Evolutionary conservation across 176 grass and related monocot species (phyloP).

Genomic region (Lolium rigidum): DNA sequence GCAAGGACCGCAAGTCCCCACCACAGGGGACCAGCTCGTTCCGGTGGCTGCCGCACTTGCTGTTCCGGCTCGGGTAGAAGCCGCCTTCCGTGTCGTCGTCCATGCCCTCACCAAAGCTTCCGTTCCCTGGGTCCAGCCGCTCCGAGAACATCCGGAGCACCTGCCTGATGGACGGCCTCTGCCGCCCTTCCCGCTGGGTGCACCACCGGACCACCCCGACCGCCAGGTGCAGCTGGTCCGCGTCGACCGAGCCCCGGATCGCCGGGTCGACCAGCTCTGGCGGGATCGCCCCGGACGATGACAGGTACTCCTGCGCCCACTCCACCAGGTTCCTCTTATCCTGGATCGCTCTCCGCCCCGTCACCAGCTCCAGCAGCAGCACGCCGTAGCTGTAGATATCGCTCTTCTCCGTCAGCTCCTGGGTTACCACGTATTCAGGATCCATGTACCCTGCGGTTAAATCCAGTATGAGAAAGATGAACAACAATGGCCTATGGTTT

Average conservation of each 20-base stretch:
- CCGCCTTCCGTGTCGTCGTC: slow-evolving; percentile 48
- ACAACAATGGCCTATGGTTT: neutral
- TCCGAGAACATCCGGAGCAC: slow-evolving; percentile 85
- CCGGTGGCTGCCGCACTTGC: slow-evolving; percentile 41
- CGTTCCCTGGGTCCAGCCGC: slow-evolving; percentile 68
- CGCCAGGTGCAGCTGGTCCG: slow-evolving; percentile 81
- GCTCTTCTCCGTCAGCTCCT: slow-evolving; percentile 97
- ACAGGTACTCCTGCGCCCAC: slow-evolving; percentile 78
- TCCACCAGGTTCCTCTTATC: slow-evolving; percentile 85
- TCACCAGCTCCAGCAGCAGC: slow-evolving; percentile 85
- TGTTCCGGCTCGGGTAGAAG: slow-evolving; percentile 45
- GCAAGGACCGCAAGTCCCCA: slow-evolving; percentile 65
- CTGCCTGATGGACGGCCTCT: slow-evolving; percentile 91
- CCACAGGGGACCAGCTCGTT: slow-evolving; percentile 63
- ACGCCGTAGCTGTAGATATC: slow-evolving; percentile 98
- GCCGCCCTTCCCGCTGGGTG: slow-evolving; percentile 74
- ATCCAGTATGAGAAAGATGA: slow-evolving; percentile 9
- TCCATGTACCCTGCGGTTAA: slow-evolving; percentile 88
- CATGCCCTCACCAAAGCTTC: slow-evolving; percentile 69
- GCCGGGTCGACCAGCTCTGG: slow-evolving; percentile 68
- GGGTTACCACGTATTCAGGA: slow-evolving; percentile 94
- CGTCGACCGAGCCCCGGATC: slow-evolving; percentile 54
- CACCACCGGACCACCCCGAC: slow-evolving; percentile 72
- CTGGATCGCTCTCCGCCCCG: slow-evolving; percentile 83
- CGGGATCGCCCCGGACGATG: slow-evolving; percentile 50